Evolutionary conservation across 1,139 yeast genomes (phyloP).

Genomic region (Debaryomyces singareniensis): DNA sequence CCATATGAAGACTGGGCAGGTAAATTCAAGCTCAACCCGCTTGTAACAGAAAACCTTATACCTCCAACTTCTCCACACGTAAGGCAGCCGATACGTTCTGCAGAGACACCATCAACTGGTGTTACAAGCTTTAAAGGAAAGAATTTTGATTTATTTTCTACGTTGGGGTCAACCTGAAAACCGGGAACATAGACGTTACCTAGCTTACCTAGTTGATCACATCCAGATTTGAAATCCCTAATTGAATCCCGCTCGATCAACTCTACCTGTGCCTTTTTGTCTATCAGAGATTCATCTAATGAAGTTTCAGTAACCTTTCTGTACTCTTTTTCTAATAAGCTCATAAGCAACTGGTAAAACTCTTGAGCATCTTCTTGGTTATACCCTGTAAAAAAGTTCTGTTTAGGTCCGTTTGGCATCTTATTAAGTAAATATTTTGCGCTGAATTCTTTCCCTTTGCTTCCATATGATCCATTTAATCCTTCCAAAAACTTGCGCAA

Average conservation of each 20-base stretch:
- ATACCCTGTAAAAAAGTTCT: conserved; percentile 70
- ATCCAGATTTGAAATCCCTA: conserved; percentile 33
- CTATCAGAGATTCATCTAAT: conserved; percentile 14
- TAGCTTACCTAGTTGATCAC: conserved; percentile 44
- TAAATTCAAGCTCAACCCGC: conserved; percentile 75
- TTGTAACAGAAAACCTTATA: conserved; percentile 70
- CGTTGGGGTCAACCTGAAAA: conserved; percentile 64
- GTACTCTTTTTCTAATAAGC: conserved; percentile 64
- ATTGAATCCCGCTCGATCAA: conserved; percentile 19
- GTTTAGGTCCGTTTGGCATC: conserved; percentile 76
- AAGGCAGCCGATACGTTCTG: conserved; percentile 83
- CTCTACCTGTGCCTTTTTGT: conserved; percentile 6
- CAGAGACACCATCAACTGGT: conserved; percentile 85
- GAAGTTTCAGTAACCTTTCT: conserved; percentile 18
- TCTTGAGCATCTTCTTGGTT: conserved; percentile 96
- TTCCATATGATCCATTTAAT: conserved; percentile 53
- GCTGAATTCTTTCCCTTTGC: conserved; percentile 53
- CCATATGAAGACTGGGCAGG: conserved; percentile 28
- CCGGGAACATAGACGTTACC: conserved; percentile 70
- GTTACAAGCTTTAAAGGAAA: conserved; percentile 59
- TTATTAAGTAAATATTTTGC: conserved; percentile 59
- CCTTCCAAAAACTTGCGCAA: conserved; percentile 45
- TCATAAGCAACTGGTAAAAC: conserved; percentile 75
- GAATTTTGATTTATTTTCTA: conserved; percentile 29
- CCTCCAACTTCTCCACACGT: conserved; percentile 93